Conservation (phyloP, 192 early-diverging fungal genomes). For the Haplosporangium gracile region DNA sequence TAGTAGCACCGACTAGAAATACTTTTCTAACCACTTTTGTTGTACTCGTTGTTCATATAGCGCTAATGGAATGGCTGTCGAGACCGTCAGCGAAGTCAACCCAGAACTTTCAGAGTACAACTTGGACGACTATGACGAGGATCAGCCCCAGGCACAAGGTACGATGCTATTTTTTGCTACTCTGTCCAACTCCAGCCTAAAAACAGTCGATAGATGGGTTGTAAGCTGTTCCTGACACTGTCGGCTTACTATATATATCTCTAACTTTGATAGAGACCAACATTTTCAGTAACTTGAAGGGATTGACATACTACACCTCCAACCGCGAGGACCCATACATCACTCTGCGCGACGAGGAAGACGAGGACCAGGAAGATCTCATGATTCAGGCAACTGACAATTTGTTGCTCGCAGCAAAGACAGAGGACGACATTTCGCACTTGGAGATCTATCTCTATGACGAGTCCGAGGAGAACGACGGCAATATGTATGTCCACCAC, state of each 20-base stretch:
- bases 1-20: background rate
- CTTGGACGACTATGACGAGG: conserved; percentile 94
- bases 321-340: conserved; percentile 92
- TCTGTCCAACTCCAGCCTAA: no score
- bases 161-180: background rate
- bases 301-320: conserved; percentile 86
- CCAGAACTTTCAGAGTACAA: conserved; percentile 88
- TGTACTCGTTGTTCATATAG: conserved; percentile 10
- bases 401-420: conserved; percentile 92
- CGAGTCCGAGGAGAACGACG: conserved; percentile 76
- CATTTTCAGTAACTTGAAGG: conserved; percentile 89
- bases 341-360: conserved; percentile 74
- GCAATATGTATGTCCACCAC: conserved; percentile 97
- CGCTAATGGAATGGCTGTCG: conserved; percentile 45
- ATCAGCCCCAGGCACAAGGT: conserved; percentile 66
- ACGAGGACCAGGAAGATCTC: conserved; percentile 88
- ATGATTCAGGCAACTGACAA: conserved; percentile 85
- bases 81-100: conserved; percentile 57
- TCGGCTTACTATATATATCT: no score
- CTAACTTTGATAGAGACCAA: conserved; percentile 60
- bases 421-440: conserved; percentile 97
- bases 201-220: background rate
- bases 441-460: conserved; percentile 96
- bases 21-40: background rate
- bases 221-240: background rate